phyloP scores from a whole-genome alignment of 306 rosid genomes.

The Prosopis cineraria region DNA sequence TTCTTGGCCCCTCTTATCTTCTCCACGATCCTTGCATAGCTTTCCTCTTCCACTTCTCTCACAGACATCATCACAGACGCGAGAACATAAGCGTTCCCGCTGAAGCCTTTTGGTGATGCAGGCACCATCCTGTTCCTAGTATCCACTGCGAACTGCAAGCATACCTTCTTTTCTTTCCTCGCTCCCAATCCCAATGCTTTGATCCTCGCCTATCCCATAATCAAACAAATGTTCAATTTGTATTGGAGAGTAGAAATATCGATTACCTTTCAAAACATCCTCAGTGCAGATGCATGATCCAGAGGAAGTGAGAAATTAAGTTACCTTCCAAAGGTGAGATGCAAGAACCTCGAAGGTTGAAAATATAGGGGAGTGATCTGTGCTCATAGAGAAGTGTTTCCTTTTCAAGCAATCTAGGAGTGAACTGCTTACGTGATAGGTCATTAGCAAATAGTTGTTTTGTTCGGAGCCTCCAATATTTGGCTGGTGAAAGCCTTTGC shows the following conservation, averaged over 20 bases:
- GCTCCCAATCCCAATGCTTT: slow-evolving; percentile 51
- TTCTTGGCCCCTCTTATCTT: slow-evolving; percentile 65
- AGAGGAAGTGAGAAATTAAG: slow-evolving; percentile 1
- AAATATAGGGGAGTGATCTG: slow-evolving; percentile 40
- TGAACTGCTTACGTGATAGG: slow-evolving; percentile 52
- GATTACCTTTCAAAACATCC: not conserved
- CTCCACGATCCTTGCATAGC: slow-evolving; percentile 44
- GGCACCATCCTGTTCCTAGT: slow-evolving; percentile 60
- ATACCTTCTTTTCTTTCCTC: slow-evolving; percentile 55
- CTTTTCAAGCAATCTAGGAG: slow-evolving; percentile 56
- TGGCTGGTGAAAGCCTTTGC: slow-evolving; percentile 4
- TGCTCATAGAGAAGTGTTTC: slow-evolving; percentile 32
- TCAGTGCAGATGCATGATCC: not conserved
- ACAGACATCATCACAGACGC: slow-evolving; percentile 65
- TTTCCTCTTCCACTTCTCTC: slow-evolving; percentile 43
- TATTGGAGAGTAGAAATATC: not conserved
- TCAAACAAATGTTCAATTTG: not conserved
- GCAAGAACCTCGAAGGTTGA: slow-evolving; percentile 80
- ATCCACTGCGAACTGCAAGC: slow-evolving; percentile 75
- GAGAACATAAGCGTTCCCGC: slow-evolving; percentile 78
- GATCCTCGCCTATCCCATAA: slow-evolving; percentile 53
- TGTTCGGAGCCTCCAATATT: slow-evolving; percentile 24
- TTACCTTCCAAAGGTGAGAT: slow-evolving; percentile 86
- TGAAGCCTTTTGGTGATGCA: slow-evolving; percentile 57
- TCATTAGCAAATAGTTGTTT: slow-evolving; percentile 50